Base-by-base conservation (phyloP, 176 grass and related monocot genomes). In the Ensete glaucum region DNA sequence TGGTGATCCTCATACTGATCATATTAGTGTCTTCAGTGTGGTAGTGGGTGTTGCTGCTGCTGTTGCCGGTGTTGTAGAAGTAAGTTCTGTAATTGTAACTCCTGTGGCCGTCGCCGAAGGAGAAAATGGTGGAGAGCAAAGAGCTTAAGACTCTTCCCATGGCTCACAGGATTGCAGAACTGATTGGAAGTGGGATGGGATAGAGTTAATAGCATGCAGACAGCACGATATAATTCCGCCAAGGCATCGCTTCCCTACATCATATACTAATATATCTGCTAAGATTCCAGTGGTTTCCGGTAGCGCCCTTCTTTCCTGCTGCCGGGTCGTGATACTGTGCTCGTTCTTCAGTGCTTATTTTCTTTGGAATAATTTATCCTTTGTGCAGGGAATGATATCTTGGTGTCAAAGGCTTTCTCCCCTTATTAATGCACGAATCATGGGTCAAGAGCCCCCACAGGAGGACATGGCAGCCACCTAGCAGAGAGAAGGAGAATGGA, bases 381-480 rank as follows among this genome's bases (percentile, higher is more conserved):
- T 74, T 15, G 53, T 21, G 11, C 16, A 2, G 9, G 34, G 34
- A 43, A 43, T 43, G 34, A 43, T 11, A 12, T 9, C 54, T 27
- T 74, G 23, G 53, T 57, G 56, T 57, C 52, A 4, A 43, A 43
- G 34, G 34, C 34, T 53, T 24, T 29, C 73, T 2, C 20, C 73
- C 57, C 73, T 75, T 75, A 21, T 75, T 75, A 75, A 6, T 75
- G 73, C 73, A 58, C 3, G 73, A 75, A 75, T 48, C 59, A 23
- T 48, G 73, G 73, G 73, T 75, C 53, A 57, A 74, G 72, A 43
- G 34, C 34, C 34, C 34, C 34, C 34, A 43, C 34, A 6, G 17
- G 21, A 11, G 12, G 24, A 21, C 13, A 25, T 43, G 34, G 56
- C 12, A 26, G 72, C 56, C 72, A 57, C 27, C 22, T 21, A 73